Percentiles rank a stretch among this genome's conserved stretches.
Evolutionary conservation across 2,329 filamentous ascomycete genomes (phyloP).

Genomic region (Hypoxylon sp.): DNA sequence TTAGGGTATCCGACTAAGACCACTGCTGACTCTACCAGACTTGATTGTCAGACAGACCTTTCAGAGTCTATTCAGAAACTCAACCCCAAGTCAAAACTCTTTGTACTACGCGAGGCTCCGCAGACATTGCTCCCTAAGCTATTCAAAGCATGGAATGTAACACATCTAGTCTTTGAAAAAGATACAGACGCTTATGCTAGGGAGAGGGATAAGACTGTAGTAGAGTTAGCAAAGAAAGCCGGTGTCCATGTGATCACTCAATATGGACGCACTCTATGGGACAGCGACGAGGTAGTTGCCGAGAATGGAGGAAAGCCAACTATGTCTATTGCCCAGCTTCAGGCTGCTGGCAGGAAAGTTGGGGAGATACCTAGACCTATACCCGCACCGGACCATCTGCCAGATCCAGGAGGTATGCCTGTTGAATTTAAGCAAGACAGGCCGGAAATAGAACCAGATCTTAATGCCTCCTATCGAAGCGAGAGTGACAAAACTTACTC

Average conservation of each 20-base stretch:
- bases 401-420: constrained; percentile 75
- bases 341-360: constrained; percentile 73
- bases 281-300: constrained; percentile 77
- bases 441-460: constrained; percentile 66
- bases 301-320: constrained; percentile 78
- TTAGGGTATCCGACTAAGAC: background rate
- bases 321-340: constrained; percentile 79
- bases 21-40: constrained; percentile 56
- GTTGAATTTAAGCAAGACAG: constrained; percentile 71
- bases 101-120: constrained; percentile 79
- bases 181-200: constrained; percentile 82
- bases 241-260: constrained; percentile 77
- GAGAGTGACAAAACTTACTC: constrained; percentile 70
- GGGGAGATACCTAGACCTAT: constrained; percentile 74
- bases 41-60: constrained; percentile 81
- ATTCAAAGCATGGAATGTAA: constrained; percentile 80
- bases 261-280: constrained; percentile 79
- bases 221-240: constrained; percentile 71
- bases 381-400: constrained; percentile 70
- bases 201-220: constrained; percentile 73
- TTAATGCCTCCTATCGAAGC: constrained; percentile 71
- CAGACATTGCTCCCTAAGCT: constrained; percentile 80
- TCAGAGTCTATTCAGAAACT: constrained; percentile 76
- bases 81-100: constrained; percentile 77
- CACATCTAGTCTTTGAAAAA: constrained; percentile 83